phyloP scores from a whole-genome alignment of 169 alveolate genomes.

The Plasmodium gaboni region DNA sequence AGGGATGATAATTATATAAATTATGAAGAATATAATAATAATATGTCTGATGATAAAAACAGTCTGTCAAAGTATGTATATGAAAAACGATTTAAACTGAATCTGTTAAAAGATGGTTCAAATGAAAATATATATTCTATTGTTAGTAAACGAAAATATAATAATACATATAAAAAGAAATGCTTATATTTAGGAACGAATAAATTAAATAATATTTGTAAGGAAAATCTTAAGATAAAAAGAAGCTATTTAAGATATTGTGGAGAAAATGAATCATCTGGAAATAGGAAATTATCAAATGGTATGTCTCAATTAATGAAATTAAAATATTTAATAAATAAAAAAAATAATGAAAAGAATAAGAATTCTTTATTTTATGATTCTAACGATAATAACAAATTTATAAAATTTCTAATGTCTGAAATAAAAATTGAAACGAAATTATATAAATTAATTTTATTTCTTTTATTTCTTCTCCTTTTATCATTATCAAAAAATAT shows the following conservation, averaged over 20 bases:
- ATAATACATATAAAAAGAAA: background rate
- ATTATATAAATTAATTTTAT: slow-evolving; percentile 54
- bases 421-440: slow-evolving; percentile 66
- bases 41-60: too few relatives aligned
- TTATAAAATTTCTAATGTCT: slow-evolving; percentile 61
- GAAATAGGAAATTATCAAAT: slow-evolving; percentile 1
- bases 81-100: too few relatives aligned
- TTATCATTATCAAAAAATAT: slow-evolving; percentile 61
- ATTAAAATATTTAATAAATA: slow-evolving; percentile 30
- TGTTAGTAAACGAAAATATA: background rate
- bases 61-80: too few relatives aligned
- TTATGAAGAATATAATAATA: too few relatives aligned
- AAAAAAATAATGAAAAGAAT: slow-evolving; percentile 6
- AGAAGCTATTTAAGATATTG: background rate
- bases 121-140: too few relatives aligned
- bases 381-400: slow-evolving; percentile 35
- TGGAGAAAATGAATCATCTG: slow-evolving; percentile 9
- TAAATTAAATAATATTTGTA: background rate
- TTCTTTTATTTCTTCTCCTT: slow-evolving; percentile 33
- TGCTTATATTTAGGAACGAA: background rate
- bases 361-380: slow-evolving; percentile 19
- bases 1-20: too few relatives aligned
- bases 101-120: too few relatives aligned
- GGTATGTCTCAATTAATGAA: slow-evolving; percentile 35
- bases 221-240: background rate